Evolutionary conservation across 2,329 filamentous ascomycete species (phyloP), one percentile per base, ranked within the genome.

Genomic region (Ceratocystis destructans): DNA sequence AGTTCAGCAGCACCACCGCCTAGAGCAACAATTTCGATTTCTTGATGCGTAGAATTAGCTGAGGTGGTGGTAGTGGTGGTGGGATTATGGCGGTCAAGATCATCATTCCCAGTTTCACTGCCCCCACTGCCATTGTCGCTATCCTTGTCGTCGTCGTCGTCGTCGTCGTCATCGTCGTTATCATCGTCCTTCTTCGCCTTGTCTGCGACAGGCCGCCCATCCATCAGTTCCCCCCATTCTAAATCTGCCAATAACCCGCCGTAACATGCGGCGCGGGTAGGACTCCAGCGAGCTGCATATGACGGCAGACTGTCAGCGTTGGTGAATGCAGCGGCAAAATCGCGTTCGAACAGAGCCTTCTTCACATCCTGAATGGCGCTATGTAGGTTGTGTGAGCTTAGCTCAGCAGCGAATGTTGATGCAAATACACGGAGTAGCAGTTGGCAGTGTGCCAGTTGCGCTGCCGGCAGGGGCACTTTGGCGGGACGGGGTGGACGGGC

Each of bases 221-320:
- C 28, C 55, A 12, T 10, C 62, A 12, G n/a, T 28, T 28, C 28
- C 50, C 3, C 37, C 53, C 31, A 22, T 17, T 64, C 62, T 17
- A 67, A 6, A 1, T 44, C 64, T 1, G 31, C 72, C 46, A 87
- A 74, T n/a, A 86, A 75, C 2, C 76, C 73, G n/a, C 84, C 79
- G 76, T 97, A 97, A 69, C 87, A 90, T 64, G 97, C 77, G 0
- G 91, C 88, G 64, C 94, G 81, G 64, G 88, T 88, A 1, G 93
- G 89, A 75, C 91, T 96, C 92, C 93, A 99, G 71, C 94, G 79
- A 65, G 90, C 83, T 7, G 90, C 90, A 77, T 99, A 99, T 8
- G 88, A 89, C 68, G 88, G 84, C 20, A 96, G 80, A 71, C 87
- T 83, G 57, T 87, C 84, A 66, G 84, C 80, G 59, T 80, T 80